Percentiles rank a stretch among this genome's conserved stretches.
Conservation (phyloP, 352 stramenopile species). For the Pelagophyceae sp. region DNA sequence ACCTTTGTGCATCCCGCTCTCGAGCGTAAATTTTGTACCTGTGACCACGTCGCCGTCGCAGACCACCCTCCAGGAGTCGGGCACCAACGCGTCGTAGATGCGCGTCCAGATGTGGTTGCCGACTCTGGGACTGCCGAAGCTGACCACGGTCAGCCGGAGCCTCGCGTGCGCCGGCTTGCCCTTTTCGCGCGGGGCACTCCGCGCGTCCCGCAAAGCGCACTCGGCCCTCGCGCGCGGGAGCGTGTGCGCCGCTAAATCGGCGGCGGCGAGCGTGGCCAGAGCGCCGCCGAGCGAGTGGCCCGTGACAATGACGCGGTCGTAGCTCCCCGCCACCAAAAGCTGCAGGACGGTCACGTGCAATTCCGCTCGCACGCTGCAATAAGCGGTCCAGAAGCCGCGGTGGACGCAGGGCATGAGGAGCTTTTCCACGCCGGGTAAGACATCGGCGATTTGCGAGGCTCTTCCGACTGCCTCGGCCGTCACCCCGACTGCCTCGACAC, state of each 20-base stretch:
- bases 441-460: not conserved
- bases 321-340: not conserved
- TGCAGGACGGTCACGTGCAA: not conserved
- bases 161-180: not conserved
- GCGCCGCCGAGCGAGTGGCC: slow-evolving; percentile 14
- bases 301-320: not conserved
- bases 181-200: too few species aligned
- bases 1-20: not conserved
- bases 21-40: too few species aligned
- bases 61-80: slow-evolving; percentile 11
- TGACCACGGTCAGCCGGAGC: not conserved
- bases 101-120: slow-evolving; percentile 14
- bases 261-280: not conserved
- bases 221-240: not conserved
- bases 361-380: not conserved
- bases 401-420: slow-evolving; percentile 12
- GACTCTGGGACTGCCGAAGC: not conserved
- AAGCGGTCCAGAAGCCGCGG: slow-evolving; percentile 14
- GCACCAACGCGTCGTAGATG: not conserved
- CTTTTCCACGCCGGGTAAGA: not conserved
- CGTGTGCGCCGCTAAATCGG: not conserved
- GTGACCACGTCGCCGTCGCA: not conserved
- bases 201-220: too few species aligned
- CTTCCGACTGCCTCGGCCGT: not conserved
- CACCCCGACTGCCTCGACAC: not conserved